These are phyloP conservation scores for Sabuloglossum arenarium DNA, from an alignment of 495 filamentous ascomycete species.

Conservation along the genomic window DNA sequence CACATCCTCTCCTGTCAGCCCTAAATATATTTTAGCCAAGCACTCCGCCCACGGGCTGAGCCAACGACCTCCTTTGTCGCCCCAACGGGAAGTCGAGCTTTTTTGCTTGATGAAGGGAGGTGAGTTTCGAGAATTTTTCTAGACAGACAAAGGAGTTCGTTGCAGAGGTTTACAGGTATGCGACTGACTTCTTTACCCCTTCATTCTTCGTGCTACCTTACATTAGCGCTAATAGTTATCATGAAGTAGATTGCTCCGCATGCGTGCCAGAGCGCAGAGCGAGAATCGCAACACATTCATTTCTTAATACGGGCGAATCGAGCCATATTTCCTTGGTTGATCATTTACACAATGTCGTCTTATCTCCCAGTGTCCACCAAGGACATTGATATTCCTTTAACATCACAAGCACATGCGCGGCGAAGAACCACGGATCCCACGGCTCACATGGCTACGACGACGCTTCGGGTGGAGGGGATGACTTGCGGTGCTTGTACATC, in stretches of 20 bases:
- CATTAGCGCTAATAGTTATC: background rate
- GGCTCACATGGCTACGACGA: conserved; percentile 70
- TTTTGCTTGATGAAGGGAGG: background rate
- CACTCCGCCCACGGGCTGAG: background rate
- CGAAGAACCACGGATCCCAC: conserved; percentile 7
- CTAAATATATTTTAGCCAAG: too few species aligned
- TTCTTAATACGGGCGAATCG: background rate
- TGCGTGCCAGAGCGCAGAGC: background rate
- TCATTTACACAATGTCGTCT: conserved; percentile 1
- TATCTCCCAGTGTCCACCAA: conserved; percentile 9
- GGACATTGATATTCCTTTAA: conserved; percentile 4
- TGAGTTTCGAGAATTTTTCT: too few species aligned
- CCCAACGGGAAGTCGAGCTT: background rate
- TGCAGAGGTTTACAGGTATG: too few species aligned
- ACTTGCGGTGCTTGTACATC: conserved; percentile 87
- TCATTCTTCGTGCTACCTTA: background rate
- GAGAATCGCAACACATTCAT: background rate
- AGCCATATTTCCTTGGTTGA: background rate
- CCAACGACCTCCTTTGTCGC: background rate
- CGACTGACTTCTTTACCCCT: too few species aligned
- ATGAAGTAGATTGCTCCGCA: background rate
- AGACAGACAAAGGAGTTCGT: too few species aligned
- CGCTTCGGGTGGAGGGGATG: conserved; percentile 77
- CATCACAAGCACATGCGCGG: background rate
- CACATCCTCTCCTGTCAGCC: too few species aligned